phyloP scores from a whole-genome alignment of 2,329 filamentous ascomycete species.

The Penicillium sp. region DNA sequence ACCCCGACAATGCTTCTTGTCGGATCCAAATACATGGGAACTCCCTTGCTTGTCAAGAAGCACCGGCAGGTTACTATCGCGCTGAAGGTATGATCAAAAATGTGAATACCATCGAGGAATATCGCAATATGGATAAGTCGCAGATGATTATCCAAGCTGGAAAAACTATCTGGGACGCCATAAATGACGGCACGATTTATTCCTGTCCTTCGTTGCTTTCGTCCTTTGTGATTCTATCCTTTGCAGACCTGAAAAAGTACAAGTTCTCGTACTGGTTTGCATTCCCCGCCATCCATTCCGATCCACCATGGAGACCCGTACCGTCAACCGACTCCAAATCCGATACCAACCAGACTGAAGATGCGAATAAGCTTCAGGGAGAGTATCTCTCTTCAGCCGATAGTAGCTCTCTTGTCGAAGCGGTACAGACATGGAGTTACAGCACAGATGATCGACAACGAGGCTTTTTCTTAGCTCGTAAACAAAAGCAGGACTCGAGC shows the following conservation, averaged over 20 bases:
- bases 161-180: conserved; percentile 93
- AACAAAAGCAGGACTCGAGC: conserved; percentile 17
- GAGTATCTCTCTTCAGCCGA: conserved; percentile 66
- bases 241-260: conserved; percentile 96
- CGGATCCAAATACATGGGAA: conserved; percentile 89
- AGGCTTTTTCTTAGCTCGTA: conserved; percentile 92
- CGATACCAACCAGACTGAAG: conserved; percentile 23
- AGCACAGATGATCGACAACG: conserved; percentile 80
- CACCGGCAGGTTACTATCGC: conserved; percentile 72
- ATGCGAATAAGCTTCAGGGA: conserved; percentile 24
- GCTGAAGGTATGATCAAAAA: conserved; percentile 95
- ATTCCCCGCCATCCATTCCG: conserved; percentile 89
- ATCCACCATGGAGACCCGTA: conserved; percentile 75
- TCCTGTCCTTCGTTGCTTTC: conserved; percentile 89
- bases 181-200: conserved; percentile 94
- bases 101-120: conserved; percentile 93
- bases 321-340: conserved; percentile 23
- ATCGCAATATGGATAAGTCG: conserved; percentile 79
- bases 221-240: conserved; percentile 87
- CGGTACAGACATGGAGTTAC: conserved; percentile 86
- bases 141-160: conserved; percentile 79
- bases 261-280: conserved; percentile 98
- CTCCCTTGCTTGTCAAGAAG: conserved; percentile 77
- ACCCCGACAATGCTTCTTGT: conserved; percentile 75
- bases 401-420: conserved; percentile 77